Base-by-base conservation (phyloP, 345 rosid species). In the Conringia planisiliqua region DNA sequence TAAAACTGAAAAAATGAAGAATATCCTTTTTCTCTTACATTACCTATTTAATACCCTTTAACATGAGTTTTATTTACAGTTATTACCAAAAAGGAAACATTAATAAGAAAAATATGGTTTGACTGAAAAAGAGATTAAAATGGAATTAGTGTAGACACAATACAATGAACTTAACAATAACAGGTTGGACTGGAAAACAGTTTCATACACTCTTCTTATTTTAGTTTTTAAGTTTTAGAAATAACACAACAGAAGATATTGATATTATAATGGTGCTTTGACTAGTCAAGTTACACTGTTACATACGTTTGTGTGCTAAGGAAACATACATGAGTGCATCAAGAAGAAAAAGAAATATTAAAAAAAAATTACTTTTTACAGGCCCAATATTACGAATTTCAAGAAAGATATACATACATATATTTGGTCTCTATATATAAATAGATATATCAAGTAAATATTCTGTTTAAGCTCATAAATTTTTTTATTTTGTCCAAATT, bases 211-310 rank as follows among this genome's bases (percentile, higher is more conserved):
- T 35, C n/a, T 46, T 7, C 36, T 26, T 42, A 32, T 16, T 51
- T 32, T 12, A 5, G 10, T 52, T 62, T 50, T 12, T 32, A 5
- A n/a, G 14, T 51, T 60, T 42, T 30, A 14, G 29, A 68, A 48
- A 75, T 66, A 48, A 13, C 14, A 74, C 51, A 36, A 40, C 50
- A 38, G 8, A 36, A 24, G 29, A 72, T 42, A 43, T 40, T 22
- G 5, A 13, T 63, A 16, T 13, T 46, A 56, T 70, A 54, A 44
- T 63, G 44, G 46, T 9, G 1, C 66, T 55, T 77, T 70, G 80
- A 77, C 76, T 55, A 77, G 80, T 70, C 71, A 70, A 77, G 35
- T 13, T 40, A 42, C 43, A 70, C 65, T 8, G 57, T 66, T 61
- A 30, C 54, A 60, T 66, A 40, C 67, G 46, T 60, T 51, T 68